Conservation (phyloP, 2,329 filamentous ascomycete genomes). For the Pseudogymnoascus sp. region DNA sequence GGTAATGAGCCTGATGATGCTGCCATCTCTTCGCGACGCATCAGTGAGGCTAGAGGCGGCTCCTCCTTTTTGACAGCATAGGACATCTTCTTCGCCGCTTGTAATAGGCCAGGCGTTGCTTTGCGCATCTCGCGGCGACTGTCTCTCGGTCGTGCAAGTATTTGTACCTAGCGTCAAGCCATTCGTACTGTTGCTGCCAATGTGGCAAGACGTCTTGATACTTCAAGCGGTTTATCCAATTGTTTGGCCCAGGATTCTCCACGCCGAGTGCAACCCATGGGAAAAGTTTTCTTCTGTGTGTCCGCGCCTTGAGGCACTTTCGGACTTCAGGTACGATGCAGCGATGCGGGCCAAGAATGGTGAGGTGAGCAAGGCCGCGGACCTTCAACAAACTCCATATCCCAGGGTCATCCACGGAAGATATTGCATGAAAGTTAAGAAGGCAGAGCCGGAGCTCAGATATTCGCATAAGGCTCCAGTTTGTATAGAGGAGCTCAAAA, state of each 20-base stretch:
- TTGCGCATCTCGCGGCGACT: too few species aligned
- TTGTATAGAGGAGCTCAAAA: conserved; percentile 14
- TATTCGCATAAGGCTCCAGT: conserved; percentile 13
- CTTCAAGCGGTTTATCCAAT: conserved; percentile 13
- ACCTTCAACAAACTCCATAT: conserved; percentile 16
- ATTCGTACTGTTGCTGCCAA: conserved; percentile 14
- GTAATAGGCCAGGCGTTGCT: too few species aligned
- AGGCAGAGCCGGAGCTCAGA: conserved; percentile 15
- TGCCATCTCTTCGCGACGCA: too few species aligned
- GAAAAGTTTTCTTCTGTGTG: conserved; percentile 15
- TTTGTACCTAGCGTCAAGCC: too few species aligned
- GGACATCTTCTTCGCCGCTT: too few species aligned
- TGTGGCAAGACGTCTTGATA: conserved; percentile 4
- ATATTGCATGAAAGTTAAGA: not conserved
- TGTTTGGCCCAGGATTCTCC: conserved; percentile 5
- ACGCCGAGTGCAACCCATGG: conserved; percentile 12
- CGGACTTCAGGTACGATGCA: conserved; percentile 15
- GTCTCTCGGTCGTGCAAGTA: too few species aligned
- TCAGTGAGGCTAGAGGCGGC: too few species aligned
- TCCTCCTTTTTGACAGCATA: too few species aligned
- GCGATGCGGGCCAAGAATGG: conserved; percentile 12
- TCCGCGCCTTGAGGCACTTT: conserved; percentile 14
- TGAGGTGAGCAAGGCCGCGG: conserved; percentile 13
- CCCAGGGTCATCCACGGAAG: conserved; percentile 7
- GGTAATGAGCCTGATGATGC: too few species aligned